A percentile compares a stretch with the other conserved stretches of the same genome.
Conservation (phyloP, 257 asterid species). For the Solanum dulcamara region DNA sequence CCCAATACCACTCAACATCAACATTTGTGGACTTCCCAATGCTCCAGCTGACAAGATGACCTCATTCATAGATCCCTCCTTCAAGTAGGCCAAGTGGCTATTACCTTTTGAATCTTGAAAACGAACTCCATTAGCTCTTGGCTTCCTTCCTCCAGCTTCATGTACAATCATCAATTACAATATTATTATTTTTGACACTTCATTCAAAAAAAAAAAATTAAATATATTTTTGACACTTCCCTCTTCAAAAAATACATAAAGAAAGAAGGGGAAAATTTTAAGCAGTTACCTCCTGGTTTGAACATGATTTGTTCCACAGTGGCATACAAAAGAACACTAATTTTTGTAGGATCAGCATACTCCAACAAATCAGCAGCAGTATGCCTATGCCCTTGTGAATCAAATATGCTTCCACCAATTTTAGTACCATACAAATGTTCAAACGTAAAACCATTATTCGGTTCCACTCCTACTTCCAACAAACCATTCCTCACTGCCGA, state of each 20-base stretch:
- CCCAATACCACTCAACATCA: conserved; percentile 69
- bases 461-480: conserved; percentile 45
- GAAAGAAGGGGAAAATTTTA: too few species aligned
- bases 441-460: conserved; percentile 39
- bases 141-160: background rate
- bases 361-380: conserved; percentile 72
- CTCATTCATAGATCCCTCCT: conserved; percentile 26
- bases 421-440: conserved; percentile 69
- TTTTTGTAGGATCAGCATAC: conserved; percentile 39
- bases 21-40: conserved; percentile 73
- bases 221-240: too few species aligned
- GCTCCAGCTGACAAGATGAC: conserved; percentile 68
- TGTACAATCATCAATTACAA: background rate
- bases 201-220: too few species aligned
- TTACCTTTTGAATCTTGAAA: conserved; percentile 37
- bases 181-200: background rate
- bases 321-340: conserved; percentile 43
- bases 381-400: conserved; percentile 52
- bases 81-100: conserved; percentile 44
- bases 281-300: conserved; percentile 22
- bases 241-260: too few species aligned
- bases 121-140: conserved; percentile 48
- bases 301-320: conserved; percentile 43
- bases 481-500: conserved; percentile 60
- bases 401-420: conserved; percentile 60